Evolutionary conservation across 2,329 filamentous ascomycete species (phyloP).

Genomic region (Keithomyces neogunnii): DNA sequence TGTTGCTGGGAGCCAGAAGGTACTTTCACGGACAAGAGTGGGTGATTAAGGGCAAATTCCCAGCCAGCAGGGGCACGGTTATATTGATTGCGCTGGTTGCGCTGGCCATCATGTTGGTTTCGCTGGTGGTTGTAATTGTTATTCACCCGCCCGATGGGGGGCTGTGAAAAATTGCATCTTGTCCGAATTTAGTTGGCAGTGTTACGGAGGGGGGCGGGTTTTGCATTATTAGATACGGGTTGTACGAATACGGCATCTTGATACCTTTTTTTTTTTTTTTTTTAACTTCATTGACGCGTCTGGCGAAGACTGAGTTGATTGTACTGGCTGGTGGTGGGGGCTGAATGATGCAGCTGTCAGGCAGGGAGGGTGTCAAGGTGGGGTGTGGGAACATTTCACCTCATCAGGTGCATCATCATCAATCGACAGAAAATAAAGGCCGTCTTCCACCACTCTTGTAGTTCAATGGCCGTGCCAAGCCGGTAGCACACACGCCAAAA

Average conservation of each 20-base stretch:
- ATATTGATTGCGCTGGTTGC: slow-evolving; percentile 60
- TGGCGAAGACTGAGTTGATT: too few relatives aligned
- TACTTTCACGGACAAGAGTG: slow-evolving; percentile 75
- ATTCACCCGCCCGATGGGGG: slow-evolving; percentile 32
- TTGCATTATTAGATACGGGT: neutral
- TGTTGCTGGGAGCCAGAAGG: slow-evolving; percentile 68
- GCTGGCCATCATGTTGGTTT: slow-evolving; percentile 51
- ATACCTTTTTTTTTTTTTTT: neutral
- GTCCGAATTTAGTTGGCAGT: neutral
- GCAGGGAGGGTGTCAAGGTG: too few relatives aligned
- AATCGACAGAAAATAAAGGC: too few relatives aligned
- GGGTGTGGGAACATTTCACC: too few relatives aligned
- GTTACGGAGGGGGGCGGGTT: neutral
- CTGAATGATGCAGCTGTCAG: too few relatives aligned
- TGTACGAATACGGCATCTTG: neutral
- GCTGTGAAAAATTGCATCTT: slow-evolving; percentile 6
- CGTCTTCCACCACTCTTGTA: neutral
- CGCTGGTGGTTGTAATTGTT: slow-evolving; percentile 50
- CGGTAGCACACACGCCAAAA: too few relatives aligned
- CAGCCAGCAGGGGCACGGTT: slow-evolving; percentile 68
- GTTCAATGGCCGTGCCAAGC: too few relatives aligned
- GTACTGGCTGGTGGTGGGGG: too few relatives aligned
- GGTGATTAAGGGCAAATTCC: slow-evolving; percentile 73
- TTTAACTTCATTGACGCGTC: too few relatives aligned
- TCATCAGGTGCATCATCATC: too few relatives aligned